A percentile compares a stretch with the other conserved stretches of the same genome.
Evolutionary conservation across 164 flowering plant genomes (phyloP).

Genomic region (Magnolia sinica): DNA sequence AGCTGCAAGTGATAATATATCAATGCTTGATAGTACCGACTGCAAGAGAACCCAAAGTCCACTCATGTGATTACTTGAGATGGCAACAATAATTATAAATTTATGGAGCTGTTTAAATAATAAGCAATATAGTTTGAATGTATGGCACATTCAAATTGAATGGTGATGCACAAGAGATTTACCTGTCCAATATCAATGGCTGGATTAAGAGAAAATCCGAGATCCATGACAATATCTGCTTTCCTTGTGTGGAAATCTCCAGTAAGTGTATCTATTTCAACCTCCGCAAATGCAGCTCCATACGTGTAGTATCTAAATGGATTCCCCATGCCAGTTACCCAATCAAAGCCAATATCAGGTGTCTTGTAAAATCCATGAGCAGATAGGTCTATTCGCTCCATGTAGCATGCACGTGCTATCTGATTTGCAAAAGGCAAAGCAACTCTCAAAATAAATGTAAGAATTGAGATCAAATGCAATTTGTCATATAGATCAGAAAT

Average conservation of each 20-base stretch:
- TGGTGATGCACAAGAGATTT: conserved; percentile 3
- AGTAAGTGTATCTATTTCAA: conserved; percentile 90
- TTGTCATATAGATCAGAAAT: background rate
- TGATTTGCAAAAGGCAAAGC: conserved; percentile 23
- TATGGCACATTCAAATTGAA: background rate
- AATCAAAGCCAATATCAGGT: conserved; percentile 90
- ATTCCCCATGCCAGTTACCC: conserved; percentile 71
- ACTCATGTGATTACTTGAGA: too few relatives aligned
- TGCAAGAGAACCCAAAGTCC: background rate
- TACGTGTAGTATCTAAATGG: conserved; percentile 89
- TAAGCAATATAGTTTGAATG: too few relatives aligned
- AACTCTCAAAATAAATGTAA: background rate
- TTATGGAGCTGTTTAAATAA: too few relatives aligned
- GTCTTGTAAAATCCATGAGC: conserved; percentile 89
- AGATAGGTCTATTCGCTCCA: conserved; percentile 82
- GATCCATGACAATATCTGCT: conserved; percentile 77
- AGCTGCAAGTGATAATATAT: too few relatives aligned
- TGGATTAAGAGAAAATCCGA: conserved; percentile 89
- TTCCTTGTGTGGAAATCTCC: conserved; percentile 92
- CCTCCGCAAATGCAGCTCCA: conserved; percentile 97
- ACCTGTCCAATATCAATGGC: conserved; percentile 99
- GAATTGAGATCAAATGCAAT: background rate
- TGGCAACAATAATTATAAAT: too few relatives aligned
- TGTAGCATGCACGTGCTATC: conserved; percentile 67
- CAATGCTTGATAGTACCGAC: background rate